Percentiles rank a stretch among this genome's conserved stretches.
Conservation (phyloP, 1,139 yeast genomes). For the Hemisphaericaspora subhashii region DNA sequence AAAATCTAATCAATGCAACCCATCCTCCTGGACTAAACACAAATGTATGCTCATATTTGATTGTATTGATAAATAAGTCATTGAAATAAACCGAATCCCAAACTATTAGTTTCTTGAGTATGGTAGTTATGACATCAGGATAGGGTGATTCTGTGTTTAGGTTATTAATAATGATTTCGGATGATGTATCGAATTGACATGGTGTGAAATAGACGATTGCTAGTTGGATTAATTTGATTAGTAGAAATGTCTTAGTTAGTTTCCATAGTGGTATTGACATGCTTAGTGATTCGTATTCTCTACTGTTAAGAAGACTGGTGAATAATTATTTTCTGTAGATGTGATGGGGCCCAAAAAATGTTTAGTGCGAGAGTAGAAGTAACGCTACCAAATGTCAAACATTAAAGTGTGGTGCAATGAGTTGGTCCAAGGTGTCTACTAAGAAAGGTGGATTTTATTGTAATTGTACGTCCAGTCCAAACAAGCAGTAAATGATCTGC, state of each 20-base stretch:
- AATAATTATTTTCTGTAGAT: neutral
- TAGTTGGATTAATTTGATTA: slow-evolving; percentile 31
- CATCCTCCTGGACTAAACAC: slow-evolving; percentile 86
- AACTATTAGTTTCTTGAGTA: slow-evolving; percentile 54
- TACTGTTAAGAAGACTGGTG: neutral
- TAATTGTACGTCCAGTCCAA: too few species aligned
- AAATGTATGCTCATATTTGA: slow-evolving; percentile 79
- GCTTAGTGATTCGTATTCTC: neutral
- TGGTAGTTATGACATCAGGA: slow-evolving; percentile 13
- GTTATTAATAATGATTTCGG: slow-evolving; percentile 25
- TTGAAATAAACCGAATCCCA: slow-evolving; percentile 90
- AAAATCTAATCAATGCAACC: slow-evolving; percentile 51
- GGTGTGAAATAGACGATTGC: slow-evolving; percentile 35
- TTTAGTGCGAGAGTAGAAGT: neutral
- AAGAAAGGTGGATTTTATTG: too few species aligned
- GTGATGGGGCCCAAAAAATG: neutral
- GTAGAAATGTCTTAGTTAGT: slow-evolving; percentile 21
- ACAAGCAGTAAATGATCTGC: too few species aligned
- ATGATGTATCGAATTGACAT: slow-evolving; percentile 41
- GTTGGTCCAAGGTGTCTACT: too few species aligned
- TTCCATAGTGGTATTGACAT: slow-evolving; percentile 9
- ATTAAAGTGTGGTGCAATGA: too few species aligned
- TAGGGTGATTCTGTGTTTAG: slow-evolving; percentile 4
- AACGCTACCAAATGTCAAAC: too few species aligned
- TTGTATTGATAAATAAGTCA: slow-evolving; percentile 51